These are phyloP conservation scores for Pestalotiopsis sp. DNA, from an alignment of 2,329 filamentous ascomycete genomes.

Conservation along the genomic window DNA sequence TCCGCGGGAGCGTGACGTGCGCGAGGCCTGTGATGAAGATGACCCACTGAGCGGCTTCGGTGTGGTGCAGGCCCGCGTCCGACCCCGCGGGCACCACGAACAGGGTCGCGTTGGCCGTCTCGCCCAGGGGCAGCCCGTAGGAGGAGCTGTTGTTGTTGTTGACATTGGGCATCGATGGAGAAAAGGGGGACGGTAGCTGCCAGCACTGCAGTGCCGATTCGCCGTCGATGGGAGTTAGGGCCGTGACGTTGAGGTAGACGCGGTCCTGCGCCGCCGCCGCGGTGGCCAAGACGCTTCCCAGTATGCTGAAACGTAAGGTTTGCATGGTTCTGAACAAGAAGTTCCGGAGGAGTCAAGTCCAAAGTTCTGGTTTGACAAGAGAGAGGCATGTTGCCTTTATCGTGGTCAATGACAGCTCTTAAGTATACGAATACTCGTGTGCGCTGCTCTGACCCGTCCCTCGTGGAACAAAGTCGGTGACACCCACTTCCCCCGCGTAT, in stretches of 20 bases:
- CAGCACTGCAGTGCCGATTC: constrained; percentile 11
- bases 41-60: constrained; percentile 7
- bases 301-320: not conserved
- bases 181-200: constrained; percentile 1
- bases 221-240: not conserved
- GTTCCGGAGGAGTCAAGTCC: no score
- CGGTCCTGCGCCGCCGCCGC: not conserved
- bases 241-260: constrained; percentile 8
- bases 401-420: no score
- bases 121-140: not conserved
- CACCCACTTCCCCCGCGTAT: not conserved
- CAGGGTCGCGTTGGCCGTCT: not conserved
- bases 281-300: not conserved
- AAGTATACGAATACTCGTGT: not conserved
- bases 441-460: not conserved
- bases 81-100: not conserved
- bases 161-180: no score
- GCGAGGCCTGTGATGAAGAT: not conserved
- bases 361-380: no score
- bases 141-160: not conserved
- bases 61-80: not conserved
- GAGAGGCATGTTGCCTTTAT: no score
- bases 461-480: not conserved
- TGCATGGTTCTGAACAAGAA: not conserved
- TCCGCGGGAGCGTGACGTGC: constrained; percentile 1